A percentile compares a stretch with the other conserved stretches of the same genome.
Conservation (phyloP, 495 filamentous ascomycete genomes). For the Penicillium simplicissimum region DNA sequence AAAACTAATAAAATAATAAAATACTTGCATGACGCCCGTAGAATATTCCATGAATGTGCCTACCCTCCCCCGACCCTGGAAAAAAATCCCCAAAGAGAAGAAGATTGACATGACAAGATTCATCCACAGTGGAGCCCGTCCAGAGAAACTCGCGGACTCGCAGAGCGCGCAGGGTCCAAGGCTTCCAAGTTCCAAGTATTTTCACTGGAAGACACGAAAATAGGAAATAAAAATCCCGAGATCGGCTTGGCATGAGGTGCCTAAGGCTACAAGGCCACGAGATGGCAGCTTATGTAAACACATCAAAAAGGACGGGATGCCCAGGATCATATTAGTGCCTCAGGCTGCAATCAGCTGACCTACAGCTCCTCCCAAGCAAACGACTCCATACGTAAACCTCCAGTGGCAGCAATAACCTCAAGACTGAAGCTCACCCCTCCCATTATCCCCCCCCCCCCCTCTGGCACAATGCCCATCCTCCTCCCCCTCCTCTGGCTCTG, state of each 20-base stretch:
- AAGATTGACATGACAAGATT: not conserved
- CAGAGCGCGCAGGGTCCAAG: not conserved
- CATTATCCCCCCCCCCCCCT: not conserved
- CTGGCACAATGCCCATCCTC: conserved; percentile 7
- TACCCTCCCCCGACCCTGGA: not conserved
- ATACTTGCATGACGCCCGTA: not conserved
- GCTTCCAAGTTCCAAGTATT: too few species aligned
- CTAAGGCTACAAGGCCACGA: too few species aligned
- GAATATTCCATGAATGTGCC: not conserved
- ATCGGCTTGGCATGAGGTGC: not conserved
- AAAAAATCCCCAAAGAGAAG: not conserved
- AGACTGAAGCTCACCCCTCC: too few species aligned
- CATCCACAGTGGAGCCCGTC: not conserved
- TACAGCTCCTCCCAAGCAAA: not conserved
- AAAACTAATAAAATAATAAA: not conserved
- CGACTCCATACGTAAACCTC: not conserved
- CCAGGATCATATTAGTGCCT: not conserved
- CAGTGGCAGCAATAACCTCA: too few species aligned
- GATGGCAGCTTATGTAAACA: too few species aligned
- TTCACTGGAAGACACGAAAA: not conserved
- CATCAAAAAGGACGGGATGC: too few species aligned
- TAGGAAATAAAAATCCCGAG: not conserved
- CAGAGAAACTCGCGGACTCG: not conserved
- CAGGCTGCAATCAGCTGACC: not conserved
- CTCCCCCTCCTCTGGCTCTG: conserved; percentile 13